Percentiles rank a stretch among this genome's conserved stretches.
phyloP scores from a whole-genome alignment of 768 basidiomycete genomes.

The Auriculariales sp. region DNA sequence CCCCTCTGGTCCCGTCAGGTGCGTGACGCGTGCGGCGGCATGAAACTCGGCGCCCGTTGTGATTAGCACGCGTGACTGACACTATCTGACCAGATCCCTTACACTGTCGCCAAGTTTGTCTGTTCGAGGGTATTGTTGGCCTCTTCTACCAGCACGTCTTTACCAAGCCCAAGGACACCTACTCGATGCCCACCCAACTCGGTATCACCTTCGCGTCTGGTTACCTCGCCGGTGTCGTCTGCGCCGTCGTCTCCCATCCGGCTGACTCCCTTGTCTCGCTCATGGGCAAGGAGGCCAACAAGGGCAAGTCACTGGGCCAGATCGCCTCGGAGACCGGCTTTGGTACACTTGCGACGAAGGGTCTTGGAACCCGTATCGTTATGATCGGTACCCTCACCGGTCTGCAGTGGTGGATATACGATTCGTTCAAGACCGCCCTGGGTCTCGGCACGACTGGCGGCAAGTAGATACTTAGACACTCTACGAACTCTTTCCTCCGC shows the following conservation, averaged over 20 bases:
- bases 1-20: conserved; percentile 85
- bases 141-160: conserved; percentile 84
- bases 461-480: conserved; percentile 34
- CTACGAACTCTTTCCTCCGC: too few species aligned
- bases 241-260: conserved; percentile 91
- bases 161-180: conserved; percentile 60
- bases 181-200: conserved; percentile 74
- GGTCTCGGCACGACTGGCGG: conserved; percentile 81
- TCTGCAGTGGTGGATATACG: conserved; percentile 94
- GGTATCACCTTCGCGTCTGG: conserved; percentile 82
- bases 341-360: conserved; percentile 57
- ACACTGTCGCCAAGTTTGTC: conserved; percentile 99
- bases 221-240: conserved; percentile 91
- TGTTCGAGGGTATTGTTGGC: conserved; percentile 80
- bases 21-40: too few species aligned
- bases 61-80: too few species aligned
- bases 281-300: conserved; percentile 81
- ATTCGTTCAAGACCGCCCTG: conserved; percentile 71
- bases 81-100: conserved; percentile 54
- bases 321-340: conserved; percentile 63
- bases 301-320: conserved; percentile 59
- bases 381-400: conserved; percentile 65
- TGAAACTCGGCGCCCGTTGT: too few species aligned
- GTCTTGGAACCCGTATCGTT: conserved; percentile 73
- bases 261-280: conserved; percentile 87